These are phyloP conservation scores for Thymus mandschuricus DNA, from an alignment of 257 asterid species.

Conservation along the genomic window DNA sequence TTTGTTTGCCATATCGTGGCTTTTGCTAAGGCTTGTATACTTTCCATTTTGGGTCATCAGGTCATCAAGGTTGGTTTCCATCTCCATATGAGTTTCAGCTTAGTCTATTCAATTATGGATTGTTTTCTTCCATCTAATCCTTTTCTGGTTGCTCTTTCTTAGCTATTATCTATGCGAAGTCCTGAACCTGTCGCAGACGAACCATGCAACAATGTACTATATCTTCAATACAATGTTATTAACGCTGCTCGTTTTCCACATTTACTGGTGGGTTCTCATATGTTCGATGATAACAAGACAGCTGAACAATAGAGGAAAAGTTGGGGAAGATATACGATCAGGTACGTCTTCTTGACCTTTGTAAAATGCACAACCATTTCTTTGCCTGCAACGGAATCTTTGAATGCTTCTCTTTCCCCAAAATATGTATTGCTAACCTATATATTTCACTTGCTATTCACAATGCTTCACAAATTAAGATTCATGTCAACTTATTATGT, in stretches of 20 bases:
- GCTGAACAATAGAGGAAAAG: conserved; percentile 83
- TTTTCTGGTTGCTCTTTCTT: conserved; percentile 40
- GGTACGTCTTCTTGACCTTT: conserved; percentile 43
- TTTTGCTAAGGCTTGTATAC: conserved; percentile 73
- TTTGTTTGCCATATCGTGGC: conserved; percentile 83
- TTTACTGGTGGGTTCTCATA: conserved; percentile 97
- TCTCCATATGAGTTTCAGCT: conserved; percentile 16
- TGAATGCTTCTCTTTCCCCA: neutral
- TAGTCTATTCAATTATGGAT: conserved; percentile 9
- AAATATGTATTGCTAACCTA: neutral
- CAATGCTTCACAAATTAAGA: neutral
- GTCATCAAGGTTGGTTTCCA: conserved; percentile 58
- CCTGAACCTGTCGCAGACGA: conserved; percentile 54
- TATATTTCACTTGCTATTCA: neutral
- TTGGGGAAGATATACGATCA: conserved; percentile 97
- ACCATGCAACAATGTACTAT: conserved; percentile 53
- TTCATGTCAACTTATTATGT: no score
- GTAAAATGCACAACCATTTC: neutral
- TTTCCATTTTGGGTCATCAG: conserved; percentile 92
- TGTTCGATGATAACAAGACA: conserved; percentile 79
- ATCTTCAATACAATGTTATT: conserved; percentile 80
- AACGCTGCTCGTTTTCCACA: conserved; percentile 81
- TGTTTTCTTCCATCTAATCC: conserved; percentile 34
- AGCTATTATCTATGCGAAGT: conserved; percentile 55
- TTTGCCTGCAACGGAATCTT: conserved; percentile 7